Base-by-base conservation (phyloP, 179 eudicot species). In the Amaranthus tricolor region DNA sequence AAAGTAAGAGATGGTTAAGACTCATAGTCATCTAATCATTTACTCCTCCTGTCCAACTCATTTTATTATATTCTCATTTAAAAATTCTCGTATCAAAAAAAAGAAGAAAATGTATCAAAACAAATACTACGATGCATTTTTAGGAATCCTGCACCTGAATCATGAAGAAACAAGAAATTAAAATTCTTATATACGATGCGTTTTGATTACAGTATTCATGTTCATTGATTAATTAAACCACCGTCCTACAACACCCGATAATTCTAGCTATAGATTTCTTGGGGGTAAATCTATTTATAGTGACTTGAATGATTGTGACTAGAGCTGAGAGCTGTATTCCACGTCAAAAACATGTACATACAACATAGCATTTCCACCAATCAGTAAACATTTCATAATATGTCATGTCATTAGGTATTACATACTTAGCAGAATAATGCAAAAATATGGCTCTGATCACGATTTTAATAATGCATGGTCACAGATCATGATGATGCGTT, bases 131-230 rank as follows among this genome's bases (percentile, higher is more conserved):
- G n/a, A n/a, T n/a, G n/a, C n/a, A n/a, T n/a, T n/a, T n/a, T n/a
- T 50, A 45, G 45, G 19, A 15, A 63, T 48, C 24, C 17, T 52
- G 52, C 51, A 63, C 77, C 69, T 63, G 40, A 19, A 63, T 52
- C 52, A 40, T 43, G 63, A 69, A 40, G 19, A 45, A 19, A 16
- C 50, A 50, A 53, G 47, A 61, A 24, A 65, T 73, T 58, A n/a
- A 40, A 11, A 9, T 55, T 51, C 5, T 2, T 40, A 74, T 16
- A 8, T 31, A 10, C 16, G 11, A 48, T 17, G 16, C 49, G 5
- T 61, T 72, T 61, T 72, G 3, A 31, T 62, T 7, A 24, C 17
- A 58, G 53, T 0, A 10, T 56, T 21, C 74, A 58, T 45, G 19
- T 71, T 71, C 24, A 19, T 13, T 16, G 62, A 63, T 7, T 16